Evolutionary conservation across 805 yeast genomes (phyloP), one percentile per base, ranked within the genome.

Genomic region (Zygoascus biomembranicola): DNA sequence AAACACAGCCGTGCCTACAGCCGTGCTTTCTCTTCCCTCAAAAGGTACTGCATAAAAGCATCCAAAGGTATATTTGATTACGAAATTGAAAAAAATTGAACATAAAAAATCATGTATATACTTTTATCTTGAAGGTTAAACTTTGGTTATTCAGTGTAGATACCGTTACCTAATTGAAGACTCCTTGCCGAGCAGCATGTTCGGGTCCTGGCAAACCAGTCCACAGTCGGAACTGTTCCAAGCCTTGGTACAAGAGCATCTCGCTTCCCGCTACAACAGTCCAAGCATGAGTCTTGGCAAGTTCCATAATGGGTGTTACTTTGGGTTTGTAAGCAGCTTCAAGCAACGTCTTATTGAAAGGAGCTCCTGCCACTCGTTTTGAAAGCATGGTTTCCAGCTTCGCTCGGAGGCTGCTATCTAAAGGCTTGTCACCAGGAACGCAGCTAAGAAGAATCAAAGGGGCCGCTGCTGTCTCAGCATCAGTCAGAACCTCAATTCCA

Each of bases 291-390:
- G 77, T 79, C 31, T 66, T 66, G 1, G 97, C 96, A 23, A 86
- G 65, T 61, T 74, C 73, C 97, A 94, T 90, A 43, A 92, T 73
- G 19, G 95, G 94, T 0, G 99, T 92, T 16, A 83, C 76, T 28
- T 80, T 72, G 16, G 98, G 98, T 68, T 89, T 90, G 74, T 94
- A 94, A 20, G 97, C 95, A 49, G 98, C 97, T 60, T 94, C 99
- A 51, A 94, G 72, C 28, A 92, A 73, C 11, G 79, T 74, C 14
- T 85, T 83, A 1, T 66, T 65, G 52, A 77, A 75, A 0, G 72
- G 75, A n/a, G 66, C 63, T 19, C 61, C 57, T 14, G 66, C 64
- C 20, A 59, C 56, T 16, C 14, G 32, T 26, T 39, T 44, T 19
- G 61, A 63, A 11, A 37, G 20, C 20, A 39, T 19, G 6, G 61